Evolutionary conservation across 495 filamentous ascomycete species (phyloP), one percentile per base, ranked within the genome.

Genomic region (Aspergillus kassunensis): DNA sequence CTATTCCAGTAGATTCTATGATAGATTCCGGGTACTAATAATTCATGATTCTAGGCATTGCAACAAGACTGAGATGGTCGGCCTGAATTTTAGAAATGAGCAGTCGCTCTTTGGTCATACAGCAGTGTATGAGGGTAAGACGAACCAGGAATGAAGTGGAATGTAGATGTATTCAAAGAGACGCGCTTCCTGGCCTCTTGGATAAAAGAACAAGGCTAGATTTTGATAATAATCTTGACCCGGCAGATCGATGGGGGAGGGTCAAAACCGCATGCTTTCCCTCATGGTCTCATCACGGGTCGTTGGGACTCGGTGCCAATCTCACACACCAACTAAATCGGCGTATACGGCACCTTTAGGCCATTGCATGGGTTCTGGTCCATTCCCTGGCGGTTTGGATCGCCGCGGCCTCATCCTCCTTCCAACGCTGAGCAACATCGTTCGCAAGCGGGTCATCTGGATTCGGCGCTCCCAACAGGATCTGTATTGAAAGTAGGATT

Each of bases 351-450:
- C 31, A 30, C 20, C n/a, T 29, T 54, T 69, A 81, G 34, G 71
- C 72, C 73, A 83, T 84, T 11, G 89, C 90, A 65, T 90, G 87
- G 36, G 81, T 86, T 57, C 78, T 75, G 11, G 91, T 96, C 91
- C 91, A 96, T 60, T 95, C 87, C 57, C 79, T 86, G 12, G 91
- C 91, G 1, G 89, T 96, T 54, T 88, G 82, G 53, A 95, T 97
- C 11, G 93, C 93, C 18, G 87, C 89, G 36, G 80, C 82, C 73
- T 97, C 89, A 61, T 98, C 86, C 56, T 96, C 90, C 72, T 97
- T 96, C 93, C 93, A 98, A 61, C 84, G 80, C 72, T 97, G 91
- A n/a, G 93, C 93, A 23, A 98, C 93, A 59, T 97, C 93, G 59
- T 96, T 93, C 24, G 93, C 93, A 34, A 98, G 79, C 11, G 93